Conservation (phyloP, 1,284 basidiomycete genomes). For the Pascua sp. region DNA sequence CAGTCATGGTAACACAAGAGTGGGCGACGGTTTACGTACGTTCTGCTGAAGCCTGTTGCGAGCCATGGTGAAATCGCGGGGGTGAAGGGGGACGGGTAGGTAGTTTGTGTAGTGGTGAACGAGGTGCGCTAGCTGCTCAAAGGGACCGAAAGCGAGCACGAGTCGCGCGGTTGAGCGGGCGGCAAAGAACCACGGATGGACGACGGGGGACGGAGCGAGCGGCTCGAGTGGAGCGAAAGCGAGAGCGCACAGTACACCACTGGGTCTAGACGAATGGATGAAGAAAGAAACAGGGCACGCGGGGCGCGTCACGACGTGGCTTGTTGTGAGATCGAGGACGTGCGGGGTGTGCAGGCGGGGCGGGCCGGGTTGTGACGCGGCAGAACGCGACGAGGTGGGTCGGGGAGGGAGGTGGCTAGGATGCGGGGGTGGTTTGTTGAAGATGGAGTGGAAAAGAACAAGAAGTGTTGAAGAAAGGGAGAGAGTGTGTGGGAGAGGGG, state of each 20-base stretch:
- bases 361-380: neutral
- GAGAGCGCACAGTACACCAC: neutral
- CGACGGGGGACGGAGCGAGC: neutral
- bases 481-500: neutral
- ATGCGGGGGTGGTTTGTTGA: neutral
- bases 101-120: neutral
- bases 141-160: neutral
- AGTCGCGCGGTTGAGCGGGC: neutral
- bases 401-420: neutral
- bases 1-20: neutral
- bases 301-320: neutral
- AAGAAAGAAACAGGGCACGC: neutral
- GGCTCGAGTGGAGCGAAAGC: neutral
- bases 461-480: neutral
- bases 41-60: conserved; percentile 19
- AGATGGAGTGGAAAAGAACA: neutral
- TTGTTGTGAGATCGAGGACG: neutral
- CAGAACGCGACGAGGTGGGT: neutral
- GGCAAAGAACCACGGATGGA: neutral
- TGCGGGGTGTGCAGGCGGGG: neutral
- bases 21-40: conserved; percentile 3
- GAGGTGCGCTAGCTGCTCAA: too few species aligned
- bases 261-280: neutral
- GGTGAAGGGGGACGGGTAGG: neutral
- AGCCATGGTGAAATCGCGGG: conserved; percentile 12